phyloP scores from a whole-genome alignment of 192 early-diverging fungal genomes.

The Chytriomyces hyalinus region DNA sequence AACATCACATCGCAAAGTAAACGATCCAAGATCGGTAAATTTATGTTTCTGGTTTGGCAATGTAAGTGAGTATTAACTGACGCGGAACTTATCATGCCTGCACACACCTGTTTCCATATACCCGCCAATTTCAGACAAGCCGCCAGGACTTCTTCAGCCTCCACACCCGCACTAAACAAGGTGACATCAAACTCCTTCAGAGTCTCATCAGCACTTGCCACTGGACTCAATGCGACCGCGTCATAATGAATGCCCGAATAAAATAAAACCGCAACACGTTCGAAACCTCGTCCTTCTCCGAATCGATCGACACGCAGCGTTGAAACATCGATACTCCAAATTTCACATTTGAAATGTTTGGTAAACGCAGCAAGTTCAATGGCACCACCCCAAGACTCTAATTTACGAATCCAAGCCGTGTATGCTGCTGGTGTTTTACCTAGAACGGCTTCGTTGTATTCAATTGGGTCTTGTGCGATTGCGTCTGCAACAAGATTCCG shows the following conservation, averaged over 20 bases:
- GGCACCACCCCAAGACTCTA: constrained; percentile 81
- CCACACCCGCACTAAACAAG: constrained; percentile 51
- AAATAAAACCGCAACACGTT: constrained; percentile 23
- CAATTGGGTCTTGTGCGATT: not conserved
- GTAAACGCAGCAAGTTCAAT: constrained; percentile 83
- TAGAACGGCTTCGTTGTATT: constrained; percentile 52
- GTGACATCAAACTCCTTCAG: constrained; percentile 77
- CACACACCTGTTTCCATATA: constrained; percentile 48
- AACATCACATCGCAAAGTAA: constrained; percentile 70
- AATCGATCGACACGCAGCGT: constrained; percentile 74
- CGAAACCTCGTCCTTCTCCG: constrained; percentile 53
- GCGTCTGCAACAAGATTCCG: constrained; percentile 9
- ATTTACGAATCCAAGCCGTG: constrained; percentile 67
- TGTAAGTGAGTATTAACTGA: not conserved
- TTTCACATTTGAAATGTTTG: constrained; percentile 63
- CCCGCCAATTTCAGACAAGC: constrained; percentile 49
- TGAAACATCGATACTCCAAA: constrained; percentile 76
- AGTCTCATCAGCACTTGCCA: not conserved
- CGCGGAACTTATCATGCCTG: not conserved
- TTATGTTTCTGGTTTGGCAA: constrained; percentile 57
- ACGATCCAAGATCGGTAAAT: constrained; percentile 74
- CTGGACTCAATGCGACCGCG: constrained; percentile 71
- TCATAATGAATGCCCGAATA: constrained; percentile 77
- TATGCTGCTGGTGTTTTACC: constrained; percentile 65
- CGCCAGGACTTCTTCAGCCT: constrained; percentile 35